Percentiles rank a stretch among this genome's conserved stretches.
These are phyloP conservation scores for Limnomonas spitsbergensis DNA, from an alignment of 139 green algal species.

Conservation along the genomic window DNA sequence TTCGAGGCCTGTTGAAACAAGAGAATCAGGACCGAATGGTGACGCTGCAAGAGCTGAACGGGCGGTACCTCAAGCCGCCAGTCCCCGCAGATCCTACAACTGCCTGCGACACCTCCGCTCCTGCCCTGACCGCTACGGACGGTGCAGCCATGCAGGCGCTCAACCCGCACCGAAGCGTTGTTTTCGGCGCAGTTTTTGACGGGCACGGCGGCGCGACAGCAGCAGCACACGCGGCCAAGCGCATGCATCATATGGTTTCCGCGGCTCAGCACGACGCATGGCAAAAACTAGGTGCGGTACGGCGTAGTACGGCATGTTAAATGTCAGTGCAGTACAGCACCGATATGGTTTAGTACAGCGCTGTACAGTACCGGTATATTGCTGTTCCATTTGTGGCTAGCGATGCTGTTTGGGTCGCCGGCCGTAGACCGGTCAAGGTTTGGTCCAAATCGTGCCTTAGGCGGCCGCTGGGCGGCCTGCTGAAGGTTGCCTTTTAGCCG, in stretches of 20 bases:
- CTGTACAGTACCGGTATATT: too few relatives aligned
- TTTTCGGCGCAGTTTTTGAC: neutral
- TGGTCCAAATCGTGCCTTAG: too few relatives aligned
- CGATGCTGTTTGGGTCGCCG: too few relatives aligned
- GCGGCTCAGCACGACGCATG: neutral
- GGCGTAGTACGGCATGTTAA: too few relatives aligned
- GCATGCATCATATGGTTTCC: neutral
- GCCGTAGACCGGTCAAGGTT: too few relatives aligned
- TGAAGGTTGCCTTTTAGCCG: too few relatives aligned
- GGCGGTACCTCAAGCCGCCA: too few relatives aligned
- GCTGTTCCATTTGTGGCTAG: too few relatives aligned
- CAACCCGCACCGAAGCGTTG: neutral
- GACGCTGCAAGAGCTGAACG: neutral
- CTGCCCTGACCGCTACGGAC: neutral
- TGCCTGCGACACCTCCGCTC: neutral
- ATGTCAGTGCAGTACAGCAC: too few relatives aligned
- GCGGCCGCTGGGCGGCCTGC: too few relatives aligned
- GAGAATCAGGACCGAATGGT: neutral
- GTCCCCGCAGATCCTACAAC: too few relatives aligned
- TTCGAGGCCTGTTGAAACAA: neutral
- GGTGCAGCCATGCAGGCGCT: neutral
- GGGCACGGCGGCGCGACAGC: neutral
- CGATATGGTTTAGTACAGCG: too few relatives aligned
- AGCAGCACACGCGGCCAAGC: neutral
- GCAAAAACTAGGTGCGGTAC: neutral